Evolutionary conservation across 1,284 basidiomycete genomes (phyloP).

Genomic region (Cystobasidiaceae sp.): DNA sequence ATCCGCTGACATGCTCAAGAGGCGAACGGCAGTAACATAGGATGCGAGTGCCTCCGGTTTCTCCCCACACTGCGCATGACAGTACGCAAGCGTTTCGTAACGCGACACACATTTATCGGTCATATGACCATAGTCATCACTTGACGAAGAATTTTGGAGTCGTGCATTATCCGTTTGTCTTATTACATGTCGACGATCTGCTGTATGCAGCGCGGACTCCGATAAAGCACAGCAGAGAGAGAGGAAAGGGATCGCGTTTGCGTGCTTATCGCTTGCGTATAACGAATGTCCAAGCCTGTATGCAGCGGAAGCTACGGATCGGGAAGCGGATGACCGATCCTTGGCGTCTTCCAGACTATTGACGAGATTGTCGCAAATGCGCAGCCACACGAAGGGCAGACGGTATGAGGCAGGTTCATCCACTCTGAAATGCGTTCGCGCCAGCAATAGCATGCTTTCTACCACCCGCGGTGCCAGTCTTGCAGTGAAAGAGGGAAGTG

Average conservation of each 20-base stretch:
- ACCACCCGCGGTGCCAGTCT: neutral
- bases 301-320: conserved; percentile 42
- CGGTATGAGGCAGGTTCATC: neutral
- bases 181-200: no score
- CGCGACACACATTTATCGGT: no score
- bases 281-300: conserved; percentile 48
- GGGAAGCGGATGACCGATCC: conserved; percentile 29
- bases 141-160: no score
- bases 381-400: neutral
- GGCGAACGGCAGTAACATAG: neutral
- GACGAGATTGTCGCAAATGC: neutral
- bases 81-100: no score
- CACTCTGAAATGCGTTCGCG: neutral
- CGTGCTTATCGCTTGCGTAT: conserved; percentile 44
- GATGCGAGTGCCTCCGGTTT: conserved; percentile 22
- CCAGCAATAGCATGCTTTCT: conserved; percentile 12
- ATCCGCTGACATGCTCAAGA: neutral
- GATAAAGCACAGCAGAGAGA: conserved; percentile 39
- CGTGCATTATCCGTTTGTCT: neutral
- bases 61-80: no score
- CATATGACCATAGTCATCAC: no score
- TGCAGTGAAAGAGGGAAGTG: neutral
- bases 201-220: conserved; percentile 31
- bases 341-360: neutral
- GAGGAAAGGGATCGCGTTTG: conserved; percentile 42